Evolutionary conservation across 2,329 filamentous ascomycete genomes (phyloP).

Genomic region (Monosporascus sp.): DNA sequence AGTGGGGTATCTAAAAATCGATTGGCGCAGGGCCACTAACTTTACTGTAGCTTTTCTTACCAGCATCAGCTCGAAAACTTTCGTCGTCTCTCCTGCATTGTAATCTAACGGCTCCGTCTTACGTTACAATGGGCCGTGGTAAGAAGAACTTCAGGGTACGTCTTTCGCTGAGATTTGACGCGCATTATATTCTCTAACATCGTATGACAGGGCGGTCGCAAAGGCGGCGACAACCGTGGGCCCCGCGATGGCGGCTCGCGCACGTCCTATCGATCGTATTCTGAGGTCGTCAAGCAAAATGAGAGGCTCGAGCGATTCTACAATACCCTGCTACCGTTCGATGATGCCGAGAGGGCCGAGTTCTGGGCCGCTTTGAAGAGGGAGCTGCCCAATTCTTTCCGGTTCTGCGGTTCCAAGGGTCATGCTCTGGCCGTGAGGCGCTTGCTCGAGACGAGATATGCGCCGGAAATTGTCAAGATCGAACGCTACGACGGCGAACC

Average conservation of each 20-base stretch:
- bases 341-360: conserved; percentile 68
- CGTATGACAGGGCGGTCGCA: conserved; percentile 22
- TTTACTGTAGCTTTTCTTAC: neutral
- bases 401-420: conserved; percentile 92
- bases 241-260: conserved; percentile 27
- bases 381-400: conserved; percentile 93
- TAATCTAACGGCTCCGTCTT: neutral
- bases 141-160: neutral
- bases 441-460: conserved; percentile 80
- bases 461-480: conserved; percentile 83
- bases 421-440: conserved; percentile 91
- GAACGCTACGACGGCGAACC: conserved; percentile 73
- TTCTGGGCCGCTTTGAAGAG: conserved; percentile 82
- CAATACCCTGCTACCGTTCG: conserved; percentile 67
- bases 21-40: no score
- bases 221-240: conserved; percentile 17
- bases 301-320: conserved; percentile 84
- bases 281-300: conserved; percentile 70
- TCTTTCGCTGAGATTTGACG: neutral
- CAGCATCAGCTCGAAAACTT: neutral
- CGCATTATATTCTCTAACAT: neutral
- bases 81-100: neutral
- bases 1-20: no score
- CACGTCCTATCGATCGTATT: conserved; percentile 38
- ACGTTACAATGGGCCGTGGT: neutral